A percentile compares a stretch with the other conserved stretches of the same genome.
These are phyloP conservation scores for Wickerhamomyces sp. DNA, from an alignment of 1,139 yeast species.

Conservation along the genomic window DNA sequence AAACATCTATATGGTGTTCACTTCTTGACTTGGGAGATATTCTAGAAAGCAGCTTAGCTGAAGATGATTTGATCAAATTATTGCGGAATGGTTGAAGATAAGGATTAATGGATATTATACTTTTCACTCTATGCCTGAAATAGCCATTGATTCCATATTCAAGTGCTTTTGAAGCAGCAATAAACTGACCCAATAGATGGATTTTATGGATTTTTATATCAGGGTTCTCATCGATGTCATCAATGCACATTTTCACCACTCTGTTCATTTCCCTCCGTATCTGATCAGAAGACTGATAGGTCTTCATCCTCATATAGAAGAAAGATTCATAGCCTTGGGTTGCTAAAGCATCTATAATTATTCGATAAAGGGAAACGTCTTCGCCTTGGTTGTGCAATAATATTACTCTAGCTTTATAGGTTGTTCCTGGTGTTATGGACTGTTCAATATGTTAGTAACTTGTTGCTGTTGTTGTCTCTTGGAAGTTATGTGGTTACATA, in stretches of 20 bases:
- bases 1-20: background rate
- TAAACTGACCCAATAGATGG: slow-evolving; percentile 14
- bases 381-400: slow-evolving; percentile 17
- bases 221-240: slow-evolving; percentile 11
- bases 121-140: slow-evolving; percentile 11
- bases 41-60: slow-evolving; percentile 5
- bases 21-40: slow-evolving; percentile 3
- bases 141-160: slow-evolving; percentile 16
- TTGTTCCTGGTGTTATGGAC: slow-evolving; percentile 16
- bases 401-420: slow-evolving; percentile 13
- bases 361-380: slow-evolving; percentile 9
- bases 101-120: slow-evolving; percentile 17
- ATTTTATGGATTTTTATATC: slow-evolving; percentile 4
- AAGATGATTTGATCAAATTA: background rate
- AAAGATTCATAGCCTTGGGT: slow-evolving; percentile 14
- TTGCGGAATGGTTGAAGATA: slow-evolving; percentile 7
- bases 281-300: slow-evolving; percentile 1
- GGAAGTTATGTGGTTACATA: background rate
- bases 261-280: slow-evolving; percentile 15
- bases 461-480: background rate
- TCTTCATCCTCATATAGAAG: background rate
- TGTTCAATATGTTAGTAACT: slow-evolving; percentile 5
- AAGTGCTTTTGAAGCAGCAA: slow-evolving; percentile 12
- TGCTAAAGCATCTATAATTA: slow-evolving; percentile 11
- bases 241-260: slow-evolving; percentile 15